Base-by-base conservation (phyloP, 1,284 basidiomycete species). In the Mrakiaceae sp. region DNA sequence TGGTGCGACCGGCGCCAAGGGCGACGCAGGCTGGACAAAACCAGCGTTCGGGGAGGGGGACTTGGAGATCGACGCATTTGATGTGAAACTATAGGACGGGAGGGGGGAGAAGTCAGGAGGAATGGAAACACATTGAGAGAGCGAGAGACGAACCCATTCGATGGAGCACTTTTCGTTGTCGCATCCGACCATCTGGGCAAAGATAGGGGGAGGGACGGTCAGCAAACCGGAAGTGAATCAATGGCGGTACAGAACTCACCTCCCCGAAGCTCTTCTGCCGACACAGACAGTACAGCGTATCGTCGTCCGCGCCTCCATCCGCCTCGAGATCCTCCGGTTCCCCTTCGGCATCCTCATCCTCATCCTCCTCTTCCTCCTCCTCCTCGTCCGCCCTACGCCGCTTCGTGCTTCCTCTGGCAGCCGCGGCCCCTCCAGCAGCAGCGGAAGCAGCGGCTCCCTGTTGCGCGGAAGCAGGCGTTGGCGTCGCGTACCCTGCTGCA, bases 161-260 rank as follows among this genome's bases (percentile, higher is more conserved):
- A 66, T 66, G 27, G 54, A 50, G 50, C 65, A 66, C 43, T 54
- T 48, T 39, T 63, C 56, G 52, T 66, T 63, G 55, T 66, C 65
- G 52, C 65, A 66, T 11, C 65, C 65, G 49, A 66, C 65, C 65
- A 66, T 66, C 64, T 66, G 51, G 39, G 7, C 12, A 1, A 27
- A 16, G 7, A 40, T 46, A 63, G 46, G 9, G 14, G 39, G 60
- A 53, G 43, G 4, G 14, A 54, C 7, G 27, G 59, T 57, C 46
- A 56, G 48, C n/a, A 8, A 12, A 57, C 8, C n/a, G n/a, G 7
- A 14, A 42, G 39, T 14, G 12, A 46, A 27, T 53, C 10, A 12
- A 16, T 9, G 3, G 43, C 52, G 11, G 8, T 16, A 39, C 9
- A 42, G 48, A 9, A 60, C 58, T 47, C 16, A 64, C 63, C 63